Evolutionary conservation across 75 land plant genomes (phyloP).

Genomic region (Pinus albicaulis): DNA sequence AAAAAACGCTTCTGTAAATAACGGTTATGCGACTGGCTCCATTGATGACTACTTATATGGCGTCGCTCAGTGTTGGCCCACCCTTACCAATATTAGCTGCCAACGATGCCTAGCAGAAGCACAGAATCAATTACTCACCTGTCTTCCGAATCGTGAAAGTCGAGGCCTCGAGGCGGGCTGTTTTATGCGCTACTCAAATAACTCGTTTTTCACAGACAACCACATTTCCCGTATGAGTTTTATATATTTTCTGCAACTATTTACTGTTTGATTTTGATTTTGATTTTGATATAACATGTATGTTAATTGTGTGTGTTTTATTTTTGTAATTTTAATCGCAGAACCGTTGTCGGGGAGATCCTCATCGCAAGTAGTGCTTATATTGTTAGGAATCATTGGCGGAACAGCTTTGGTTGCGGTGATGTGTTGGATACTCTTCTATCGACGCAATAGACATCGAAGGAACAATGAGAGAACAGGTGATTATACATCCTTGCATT

Average conservation of each 20-base stretch:
- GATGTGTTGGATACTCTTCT: not conserved
- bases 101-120: conserved; percentile 17
- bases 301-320: too few relatives aligned
- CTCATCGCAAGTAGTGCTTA: not conserved
- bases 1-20: not conserved
- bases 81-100: conserved; percentile 14
- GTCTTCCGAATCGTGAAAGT: conserved; percentile 16
- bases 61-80: conserved; percentile 30
- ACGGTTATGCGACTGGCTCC: not conserved
- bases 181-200: conserved; percentile 22
- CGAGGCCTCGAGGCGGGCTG: conserved; percentile 34
- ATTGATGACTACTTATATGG: not conserved
- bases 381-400: not conserved
- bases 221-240: not conserved
- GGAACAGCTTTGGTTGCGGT: not conserved
- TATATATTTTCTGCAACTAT: too few relatives aligned
- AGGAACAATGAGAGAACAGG: not conserved
- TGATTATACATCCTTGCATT: too few relatives aligned
- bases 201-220: not conserved
- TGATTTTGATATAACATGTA: too few relatives aligned
- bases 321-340: too few relatives aligned
- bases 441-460: not conserved
- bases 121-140: not conserved
- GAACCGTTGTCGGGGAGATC: too few relatives aligned
- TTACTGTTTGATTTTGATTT: too few relatives aligned